Evolutionary conservation across 805 yeast species (phyloP), one percentile per base, ranked within the genome.

Genomic region (Sugiyamaella smithiae): DNA sequence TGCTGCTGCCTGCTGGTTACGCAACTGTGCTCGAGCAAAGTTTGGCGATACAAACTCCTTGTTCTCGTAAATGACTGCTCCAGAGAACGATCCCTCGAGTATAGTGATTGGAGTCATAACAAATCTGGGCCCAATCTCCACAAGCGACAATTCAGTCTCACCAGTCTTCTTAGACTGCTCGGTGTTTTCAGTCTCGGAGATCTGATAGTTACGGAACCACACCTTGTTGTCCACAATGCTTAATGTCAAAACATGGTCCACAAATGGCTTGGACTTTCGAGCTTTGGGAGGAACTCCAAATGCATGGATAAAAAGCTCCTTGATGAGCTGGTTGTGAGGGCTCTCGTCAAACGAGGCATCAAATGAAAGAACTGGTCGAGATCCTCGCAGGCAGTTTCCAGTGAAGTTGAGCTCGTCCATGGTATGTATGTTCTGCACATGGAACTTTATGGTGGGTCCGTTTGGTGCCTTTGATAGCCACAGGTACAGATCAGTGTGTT

Each of bases 381-480:
- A 88, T 4, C 99, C 99, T 67, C 85, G 88, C 56, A 93, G 73
- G 64, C 97, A 88, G 71, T 93, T 93, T 45, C 99, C 99, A 9
- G 96, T 89, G 72, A 93, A 93, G 66, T 93, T 90, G 55, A 93
- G 75, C 69, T 93, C 99, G 63, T 90, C 96, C 75, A 89, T 80
- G 28, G 98, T 93, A 68, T 93, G 98, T 70, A 93, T 75, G 69
- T 93, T 93, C 70, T 91, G 97, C 51, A 93, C 78, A 65, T 85
- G 93, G 68, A 93, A 91, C 69, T 93, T 93, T 61, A 87, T 72
- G 20, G 97, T 91, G 51, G 99, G 99, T 1, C 99, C 99, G 66
- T 93, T 91, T 37, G 99, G 99, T 24, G 98, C 93, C 69, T 93
- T 91, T 28, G 97, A 80, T 55, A 93, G 67, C 96, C 97, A 93